phyloP scores from a whole-genome alignment of 1,284 basidiomycete species.

The Pseudozyma sp. region DNA sequence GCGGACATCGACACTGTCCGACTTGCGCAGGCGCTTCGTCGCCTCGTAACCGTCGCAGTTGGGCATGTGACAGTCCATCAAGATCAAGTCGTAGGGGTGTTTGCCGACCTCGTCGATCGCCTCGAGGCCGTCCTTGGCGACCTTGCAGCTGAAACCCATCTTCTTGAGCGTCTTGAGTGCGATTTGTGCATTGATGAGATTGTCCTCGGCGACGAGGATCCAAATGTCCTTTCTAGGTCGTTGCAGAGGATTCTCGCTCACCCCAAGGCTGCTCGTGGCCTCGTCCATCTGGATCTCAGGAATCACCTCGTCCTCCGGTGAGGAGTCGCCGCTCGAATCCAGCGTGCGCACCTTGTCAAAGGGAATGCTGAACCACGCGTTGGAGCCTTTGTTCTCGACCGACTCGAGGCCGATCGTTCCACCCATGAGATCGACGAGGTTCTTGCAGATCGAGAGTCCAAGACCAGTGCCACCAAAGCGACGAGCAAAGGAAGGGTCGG shows the following conservation, averaged over 20 bases:
- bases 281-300: slow-evolving; percentile 45
- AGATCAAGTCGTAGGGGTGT: slow-evolving; percentile 59
- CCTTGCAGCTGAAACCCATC: slow-evolving; percentile 66
- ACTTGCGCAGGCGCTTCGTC: slow-evolving; percentile 54
- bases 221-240: slow-evolving; percentile 62
- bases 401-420: slow-evolving; percentile 63
- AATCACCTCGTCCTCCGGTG: slow-evolving; percentile 33
- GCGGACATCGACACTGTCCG: slow-evolving; percentile 53
- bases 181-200: slow-evolving; percentile 65
- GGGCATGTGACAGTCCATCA: slow-evolving; percentile 62
- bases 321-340: slow-evolving; percentile 35
- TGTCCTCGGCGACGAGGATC: slow-evolving; percentile 67
- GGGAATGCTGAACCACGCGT: slow-evolving; percentile 62
- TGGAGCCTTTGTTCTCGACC: slow-evolving; percentile 63
- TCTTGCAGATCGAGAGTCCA: slow-evolving; percentile 61
- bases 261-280: slow-evolving; percentile 48
- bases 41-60: slow-evolving; percentile 65
- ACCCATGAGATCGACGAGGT: slow-evolving; percentile 62
- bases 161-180: slow-evolving; percentile 61
- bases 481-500: slow-evolving; percentile 62
- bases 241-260: slow-evolving; percentile 52
- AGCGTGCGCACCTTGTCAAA: slow-evolving; percentile 50
- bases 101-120: slow-evolving; percentile 56
- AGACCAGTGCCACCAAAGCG: slow-evolving; percentile 65
- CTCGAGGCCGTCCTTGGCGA: slow-evolving; percentile 62